A percentile compares a stretch with the other conserved stretches of the same genome.
These are phyloP conservation scores for Carex cristatella DNA, from an alignment of 176 grass and related monocot genomes.

Conservation along the genomic window DNA sequence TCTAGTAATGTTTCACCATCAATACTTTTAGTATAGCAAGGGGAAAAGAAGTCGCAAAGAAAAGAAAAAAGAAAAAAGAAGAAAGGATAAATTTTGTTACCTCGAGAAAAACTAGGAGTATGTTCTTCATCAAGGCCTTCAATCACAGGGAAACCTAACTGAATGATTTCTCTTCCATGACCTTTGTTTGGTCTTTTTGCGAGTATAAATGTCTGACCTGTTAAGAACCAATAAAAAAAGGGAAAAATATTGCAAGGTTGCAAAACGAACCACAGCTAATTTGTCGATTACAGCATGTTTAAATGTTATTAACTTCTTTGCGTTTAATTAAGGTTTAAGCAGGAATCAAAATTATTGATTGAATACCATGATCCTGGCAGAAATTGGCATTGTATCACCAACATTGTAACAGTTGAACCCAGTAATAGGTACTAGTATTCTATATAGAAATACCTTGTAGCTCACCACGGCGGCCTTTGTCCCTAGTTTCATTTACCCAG, in stretches of 20 bases:
- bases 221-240: conserved; percentile 29
- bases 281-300: background rate
- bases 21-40: background rate
- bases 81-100: conserved; percentile 11
- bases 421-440: background rate
- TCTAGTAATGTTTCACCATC: background rate
- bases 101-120: conserved; percentile 25
- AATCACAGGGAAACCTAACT: conserved; percentile 59
- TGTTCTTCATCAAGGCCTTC: conserved; percentile 72
- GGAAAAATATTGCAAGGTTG: background rate
- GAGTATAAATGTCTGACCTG: conserved; percentile 67
- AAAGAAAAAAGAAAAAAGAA: background rate
- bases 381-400: background rate
- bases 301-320: background rate
- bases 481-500: conserved; percentile 71
- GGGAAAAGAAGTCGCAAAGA: background rate
- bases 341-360: background rate
- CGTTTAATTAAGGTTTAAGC: background rate
- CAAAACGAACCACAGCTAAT: background rate
- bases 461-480: conserved; percentile 42
- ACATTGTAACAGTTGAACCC: background rate
- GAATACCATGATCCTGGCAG: background rate
- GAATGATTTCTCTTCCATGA: conserved; percentile 90
- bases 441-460: conserved; percentile 47
- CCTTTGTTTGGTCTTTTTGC: conserved; percentile 80